These are phyloP conservation scores for Combretum micranthum DNA, from an alignment of 345 rosid genomes.

Conservation along the genomic window DNA sequence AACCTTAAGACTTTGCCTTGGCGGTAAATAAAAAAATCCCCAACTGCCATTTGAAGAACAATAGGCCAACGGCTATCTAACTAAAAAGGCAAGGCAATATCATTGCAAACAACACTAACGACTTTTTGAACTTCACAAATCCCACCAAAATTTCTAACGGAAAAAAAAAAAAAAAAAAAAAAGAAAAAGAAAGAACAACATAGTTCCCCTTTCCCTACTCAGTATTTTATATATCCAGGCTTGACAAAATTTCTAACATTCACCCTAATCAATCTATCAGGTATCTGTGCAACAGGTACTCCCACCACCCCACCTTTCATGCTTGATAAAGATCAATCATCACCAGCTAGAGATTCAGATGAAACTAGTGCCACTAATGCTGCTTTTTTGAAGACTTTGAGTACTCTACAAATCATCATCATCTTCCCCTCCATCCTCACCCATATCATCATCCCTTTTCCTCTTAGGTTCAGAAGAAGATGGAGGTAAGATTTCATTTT, in stretches of 20 bases:
- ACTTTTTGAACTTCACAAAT: conserved; percentile 29
- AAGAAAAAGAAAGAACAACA: background rate
- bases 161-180: background rate
- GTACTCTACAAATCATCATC: conserved; percentile 24
- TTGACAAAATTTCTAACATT: no score
- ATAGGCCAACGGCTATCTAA: conserved; percentile 21
- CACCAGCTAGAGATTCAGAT: conserved; percentile 1
- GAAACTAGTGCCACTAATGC: conserved; percentile 14
- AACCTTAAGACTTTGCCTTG: background rate
- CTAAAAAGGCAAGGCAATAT: conserved; percentile 17
- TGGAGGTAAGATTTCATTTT: conserved; percentile 33
- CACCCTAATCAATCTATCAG: no score
- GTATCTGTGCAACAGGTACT: no score
- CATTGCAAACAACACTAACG: conserved; percentile 18
- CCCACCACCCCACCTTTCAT: conserved; percentile 10
- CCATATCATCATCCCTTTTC: conserved; percentile 34
- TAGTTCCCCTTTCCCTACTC: conserved; percentile 6
- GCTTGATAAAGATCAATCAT: background rate
- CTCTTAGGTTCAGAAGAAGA: conserved; percentile 44
- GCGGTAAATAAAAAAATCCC: conserved; percentile 25
- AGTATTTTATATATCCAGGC: no score
- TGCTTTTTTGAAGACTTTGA: conserved; percentile 35
- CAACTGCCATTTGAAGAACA: conserved; percentile 40
- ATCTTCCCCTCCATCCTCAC: conserved; percentile 16
- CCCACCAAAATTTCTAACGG: no score